Evolutionary conservation across 1,139 yeast species (phyloP).

Genomic region (Geotrichum candidum): DNA sequence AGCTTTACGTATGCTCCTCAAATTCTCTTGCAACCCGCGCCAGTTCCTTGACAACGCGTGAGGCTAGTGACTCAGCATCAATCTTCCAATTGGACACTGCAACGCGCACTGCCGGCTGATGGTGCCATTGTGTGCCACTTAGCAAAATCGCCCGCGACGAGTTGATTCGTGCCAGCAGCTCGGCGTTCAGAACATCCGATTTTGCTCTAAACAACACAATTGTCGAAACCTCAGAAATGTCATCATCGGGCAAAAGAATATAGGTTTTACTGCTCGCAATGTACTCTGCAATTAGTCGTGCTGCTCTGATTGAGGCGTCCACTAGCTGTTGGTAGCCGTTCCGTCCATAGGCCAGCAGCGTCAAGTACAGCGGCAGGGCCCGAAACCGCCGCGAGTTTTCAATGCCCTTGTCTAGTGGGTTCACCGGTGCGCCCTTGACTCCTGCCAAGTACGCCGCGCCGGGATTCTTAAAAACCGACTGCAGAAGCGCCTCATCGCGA

Average conservation of each 20-base stretch:
- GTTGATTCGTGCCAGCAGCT: constrained; percentile 21
- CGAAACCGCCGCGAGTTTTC: constrained; percentile 29
- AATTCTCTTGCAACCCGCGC: constrained; percentile 7
- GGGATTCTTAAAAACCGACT: constrained; percentile 25
- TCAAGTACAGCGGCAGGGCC: constrained; percentile 26
- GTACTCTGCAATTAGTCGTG: constrained; percentile 23
- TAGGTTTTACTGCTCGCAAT: constrained; percentile 19
- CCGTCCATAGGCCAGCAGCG: constrained; percentile 26
- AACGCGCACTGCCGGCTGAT: constrained; percentile 24
- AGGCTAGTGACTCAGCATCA: constrained; percentile 18
- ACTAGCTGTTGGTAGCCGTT: constrained; percentile 23
- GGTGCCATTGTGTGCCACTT: constrained; percentile 24
- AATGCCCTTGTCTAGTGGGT: constrained; percentile 26
- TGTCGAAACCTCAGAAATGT: constrained; percentile 19
- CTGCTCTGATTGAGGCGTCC: constrained; percentile 22
- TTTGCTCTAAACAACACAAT: constrained; percentile 25
- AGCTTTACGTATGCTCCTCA: background rate
- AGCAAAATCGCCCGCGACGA: constrained; percentile 21
- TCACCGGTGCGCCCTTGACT: constrained; percentile 5
- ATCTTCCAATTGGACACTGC: constrained; percentile 29
- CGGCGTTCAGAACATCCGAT: constrained; percentile 8
- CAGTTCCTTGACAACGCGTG: constrained; percentile 17
- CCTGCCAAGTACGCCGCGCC: constrained; percentile 27
- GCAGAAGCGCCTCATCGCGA: constrained; percentile 18
- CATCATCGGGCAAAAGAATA: constrained; percentile 21